Percentiles rank a stretch among this genome's conserved stretches.
Conservation (phyloP, 106 monocot genomes). For the Allium cepa region DNA sequence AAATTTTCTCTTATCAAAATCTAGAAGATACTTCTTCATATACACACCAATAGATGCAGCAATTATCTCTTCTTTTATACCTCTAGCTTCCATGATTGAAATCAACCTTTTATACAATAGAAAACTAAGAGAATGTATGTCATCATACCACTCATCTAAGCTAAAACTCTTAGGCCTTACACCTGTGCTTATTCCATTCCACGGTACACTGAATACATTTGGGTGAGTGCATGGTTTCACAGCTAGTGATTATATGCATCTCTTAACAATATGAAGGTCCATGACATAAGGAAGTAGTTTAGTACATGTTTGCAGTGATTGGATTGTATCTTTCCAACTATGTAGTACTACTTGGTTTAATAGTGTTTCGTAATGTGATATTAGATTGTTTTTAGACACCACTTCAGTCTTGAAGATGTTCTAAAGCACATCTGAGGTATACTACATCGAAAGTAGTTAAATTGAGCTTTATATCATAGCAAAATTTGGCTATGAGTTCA, state of each 20-base stretch:
- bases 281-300: constrained; percentile 22
- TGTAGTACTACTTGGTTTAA: constrained; percentile 16
- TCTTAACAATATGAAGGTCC: constrained; percentile 21
- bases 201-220: constrained; percentile 21
- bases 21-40: constrained; percentile 15
- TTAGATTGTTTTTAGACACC: constrained; percentile 17
- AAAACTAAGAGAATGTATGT: constrained; percentile 19
- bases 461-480: constrained; percentile 29
- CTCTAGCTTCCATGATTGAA: constrained; percentile 18
- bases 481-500: too few species aligned
- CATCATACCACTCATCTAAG: constrained; percentile 30
- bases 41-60: constrained; percentile 17
- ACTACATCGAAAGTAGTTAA: constrained; percentile 22
- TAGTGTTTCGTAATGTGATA: constrained; percentile 20
- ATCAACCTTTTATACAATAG: constrained; percentile 19
- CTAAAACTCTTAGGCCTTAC: constrained; percentile 11
- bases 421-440: constrained; percentile 17
- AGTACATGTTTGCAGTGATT: constrained; percentile 22
- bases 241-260: constrained; percentile 27
- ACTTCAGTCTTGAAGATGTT: constrained; percentile 27
- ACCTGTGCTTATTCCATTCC: constrained; percentile 34
- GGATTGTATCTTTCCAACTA: constrained; percentile 29
- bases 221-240: constrained; percentile 26
- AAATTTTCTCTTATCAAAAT: constrained; percentile 8
- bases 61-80: constrained; percentile 12